Evolutionary conservation across 2,329 filamentous ascomycete genomes (phyloP).

Genomic region (Ascochyta koolunga): DNA sequence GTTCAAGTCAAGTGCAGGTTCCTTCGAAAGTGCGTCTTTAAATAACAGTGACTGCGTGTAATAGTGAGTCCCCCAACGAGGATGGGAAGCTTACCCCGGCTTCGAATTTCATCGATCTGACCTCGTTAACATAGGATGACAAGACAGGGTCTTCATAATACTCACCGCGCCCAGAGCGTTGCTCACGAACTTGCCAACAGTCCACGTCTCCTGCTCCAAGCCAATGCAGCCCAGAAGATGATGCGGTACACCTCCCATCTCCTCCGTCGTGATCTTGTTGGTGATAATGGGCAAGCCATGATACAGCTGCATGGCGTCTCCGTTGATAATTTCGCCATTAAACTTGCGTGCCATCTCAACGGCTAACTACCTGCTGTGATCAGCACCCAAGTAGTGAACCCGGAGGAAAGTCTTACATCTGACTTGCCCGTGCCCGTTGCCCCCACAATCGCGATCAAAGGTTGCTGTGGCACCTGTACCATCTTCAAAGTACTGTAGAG

Average conservation of each 20-base stretch:
- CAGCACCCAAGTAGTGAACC: slow-evolving; percentile 28
- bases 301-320: slow-evolving; percentile 98
- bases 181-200: slow-evolving; percentile 75
- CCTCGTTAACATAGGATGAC: background rate
- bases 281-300: slow-evolving; percentile 90
- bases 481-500: slow-evolving; percentile 29
- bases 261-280: slow-evolving; percentile 81
- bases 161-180: slow-evolving; percentile 65
- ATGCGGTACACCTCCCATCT: slow-evolving; percentile 81
- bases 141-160: background rate
- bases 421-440: slow-evolving; percentile 95
- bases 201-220: slow-evolving; percentile 80
- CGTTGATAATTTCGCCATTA: slow-evolving; percentile 94
- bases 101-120: slow-evolving; percentile 76
- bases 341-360: slow-evolving; percentile 83
- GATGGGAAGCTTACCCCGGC: slow-evolving; percentile 81
- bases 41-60: slow-evolving; percentile 91
- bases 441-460: slow-evolving; percentile 82
- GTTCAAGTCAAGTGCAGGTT: slow-evolving; percentile 43
- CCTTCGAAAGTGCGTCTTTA: slow-evolving; percentile 68
- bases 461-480: slow-evolving; percentile 46
- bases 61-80: slow-evolving; percentile 96
- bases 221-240: slow-evolving; percentile 83
- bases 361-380: slow-evolving; percentile 70
- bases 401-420: slow-evolving; percentile 63